phyloP scores from a whole-genome alignment of 78 protist species.

The Dictyostelium intermedium region DNA sequence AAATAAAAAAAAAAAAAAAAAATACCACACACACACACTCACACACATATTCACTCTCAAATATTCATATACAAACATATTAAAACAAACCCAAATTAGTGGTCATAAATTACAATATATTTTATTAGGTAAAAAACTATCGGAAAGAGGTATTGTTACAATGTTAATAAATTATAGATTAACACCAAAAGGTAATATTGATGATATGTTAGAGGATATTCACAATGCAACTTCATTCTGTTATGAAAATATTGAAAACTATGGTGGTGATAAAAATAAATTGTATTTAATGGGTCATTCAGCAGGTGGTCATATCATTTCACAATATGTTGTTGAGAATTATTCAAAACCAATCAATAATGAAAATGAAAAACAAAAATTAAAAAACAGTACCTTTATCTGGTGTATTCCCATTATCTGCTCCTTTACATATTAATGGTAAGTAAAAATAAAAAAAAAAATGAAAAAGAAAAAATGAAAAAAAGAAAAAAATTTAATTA shows the following conservation, averaged over 20 bases:
- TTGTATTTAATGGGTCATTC: constrained; percentile 47
- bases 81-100: too few relatives aligned
- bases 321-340: background rate
- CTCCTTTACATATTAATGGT: constrained; percentile 9
- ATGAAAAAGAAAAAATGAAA: background rate
- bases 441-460: background rate
- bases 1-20: too few relatives aligned
- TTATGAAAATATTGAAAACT: constrained; percentile 22
- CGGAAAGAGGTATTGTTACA: constrained; percentile 29
- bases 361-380: background rate
- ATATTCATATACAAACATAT: background rate
- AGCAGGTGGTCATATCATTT: constrained; percentile 68
- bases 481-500: background rate
- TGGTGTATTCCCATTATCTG: background rate
- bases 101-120: constrained; percentile 53
- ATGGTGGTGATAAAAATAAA: constrained; percentile 30
- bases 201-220: constrained; percentile 27
- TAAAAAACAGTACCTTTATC: background rate
- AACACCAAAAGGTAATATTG: constrained; percentile 26
- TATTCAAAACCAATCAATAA: background rate
- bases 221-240: background rate
- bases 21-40: too few relatives aligned
- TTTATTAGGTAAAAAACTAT: constrained; percentile 31
- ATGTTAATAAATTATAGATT: constrained; percentile 49
- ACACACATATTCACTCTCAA: too few relatives aligned